Evolutionary conservation across 202 grass and related monocot genomes (phyloP).

Genomic region (Eragrostis tef): DNA sequence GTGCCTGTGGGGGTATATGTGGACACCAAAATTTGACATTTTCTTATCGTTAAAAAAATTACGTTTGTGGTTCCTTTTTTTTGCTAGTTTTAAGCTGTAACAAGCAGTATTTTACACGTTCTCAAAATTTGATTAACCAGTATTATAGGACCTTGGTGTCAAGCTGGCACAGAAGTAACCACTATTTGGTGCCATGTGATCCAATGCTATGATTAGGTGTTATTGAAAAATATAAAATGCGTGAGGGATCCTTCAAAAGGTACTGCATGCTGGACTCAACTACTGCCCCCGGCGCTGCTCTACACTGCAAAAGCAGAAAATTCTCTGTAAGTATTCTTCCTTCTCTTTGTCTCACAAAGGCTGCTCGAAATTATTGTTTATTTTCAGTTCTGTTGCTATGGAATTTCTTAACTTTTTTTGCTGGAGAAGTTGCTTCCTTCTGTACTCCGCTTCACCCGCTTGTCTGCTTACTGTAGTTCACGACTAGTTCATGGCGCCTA

Average conservation of each 20-base stretch:
- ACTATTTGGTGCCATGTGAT: conserved; percentile 33
- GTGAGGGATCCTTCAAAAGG: neutral
- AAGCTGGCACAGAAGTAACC: conserved; percentile 19
- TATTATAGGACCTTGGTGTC: conserved; percentile 33
- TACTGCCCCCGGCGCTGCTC: conserved; percentile 1
- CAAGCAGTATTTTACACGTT: neutral
- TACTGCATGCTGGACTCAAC: conserved; percentile 14
- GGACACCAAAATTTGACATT: neutral
- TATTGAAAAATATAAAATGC: neutral
- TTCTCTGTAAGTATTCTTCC: conserved; percentile 13
- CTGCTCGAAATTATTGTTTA: neutral
- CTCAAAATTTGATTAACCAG: neutral
- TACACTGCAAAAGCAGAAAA: conserved; percentile 25
- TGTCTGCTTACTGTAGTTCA: neutral
- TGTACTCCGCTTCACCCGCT: neutral
- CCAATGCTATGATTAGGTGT: conserved; percentile 11
- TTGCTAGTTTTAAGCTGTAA: neutral
- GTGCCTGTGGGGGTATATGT: conserved; percentile 25
- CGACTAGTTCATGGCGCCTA: neutral
- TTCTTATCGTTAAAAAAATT: neutral
- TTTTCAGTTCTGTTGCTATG: neutral
- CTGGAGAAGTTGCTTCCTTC: conserved; percentile 2
- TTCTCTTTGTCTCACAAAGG: conserved; percentile 2
- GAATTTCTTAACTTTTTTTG: neutral
- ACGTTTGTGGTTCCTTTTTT: neutral